Evolutionary conservation across 139 green algal species (phyloP).

Genomic region (Trebouxia sp.): DNA sequence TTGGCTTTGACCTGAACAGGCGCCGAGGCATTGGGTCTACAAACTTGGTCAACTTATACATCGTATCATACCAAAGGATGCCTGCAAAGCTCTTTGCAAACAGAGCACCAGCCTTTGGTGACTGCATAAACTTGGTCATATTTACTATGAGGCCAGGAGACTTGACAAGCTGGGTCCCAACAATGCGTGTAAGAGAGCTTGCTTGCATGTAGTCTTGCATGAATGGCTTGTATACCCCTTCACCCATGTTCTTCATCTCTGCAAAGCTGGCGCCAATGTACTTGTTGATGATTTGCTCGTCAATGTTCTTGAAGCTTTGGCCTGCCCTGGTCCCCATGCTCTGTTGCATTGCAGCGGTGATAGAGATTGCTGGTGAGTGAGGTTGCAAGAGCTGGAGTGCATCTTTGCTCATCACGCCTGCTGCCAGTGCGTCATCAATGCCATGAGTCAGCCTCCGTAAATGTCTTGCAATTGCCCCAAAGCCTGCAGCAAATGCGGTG

Average conservation of each 20-base stretch:
- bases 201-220: slow-evolving; percentile 37
- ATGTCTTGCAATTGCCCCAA: slow-evolving; percentile 80
- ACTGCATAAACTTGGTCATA: slow-evolving; percentile 7
- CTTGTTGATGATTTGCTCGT: slow-evolving; percentile 25
- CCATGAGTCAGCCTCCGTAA: slow-evolving; percentile 68
- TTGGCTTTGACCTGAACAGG: background rate
- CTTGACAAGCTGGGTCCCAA: slow-evolving; percentile 11
- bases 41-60: background rate
- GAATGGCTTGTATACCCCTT: slow-evolving; percentile 30
- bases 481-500: slow-evolving; percentile 78
- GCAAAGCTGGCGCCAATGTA: slow-evolving; percentile 32
- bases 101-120: background rate
- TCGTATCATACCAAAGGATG: background rate
- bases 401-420: slow-evolving; percentile 38
- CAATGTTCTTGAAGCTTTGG: slow-evolving; percentile 15
- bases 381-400: slow-evolving; percentile 30
- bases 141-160: background rate
- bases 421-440: slow-evolving; percentile 53
- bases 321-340: slow-evolving; percentile 25
- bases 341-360: slow-evolving; percentile 35
- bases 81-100: background rate
- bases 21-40: background rate
- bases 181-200: slow-evolving; percentile 2
- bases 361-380: slow-evolving; percentile 23
- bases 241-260: slow-evolving; percentile 27